Base-by-base conservation (phyloP, 768 basidiomycete species). In the Macrolepiota dolichaula region DNA sequence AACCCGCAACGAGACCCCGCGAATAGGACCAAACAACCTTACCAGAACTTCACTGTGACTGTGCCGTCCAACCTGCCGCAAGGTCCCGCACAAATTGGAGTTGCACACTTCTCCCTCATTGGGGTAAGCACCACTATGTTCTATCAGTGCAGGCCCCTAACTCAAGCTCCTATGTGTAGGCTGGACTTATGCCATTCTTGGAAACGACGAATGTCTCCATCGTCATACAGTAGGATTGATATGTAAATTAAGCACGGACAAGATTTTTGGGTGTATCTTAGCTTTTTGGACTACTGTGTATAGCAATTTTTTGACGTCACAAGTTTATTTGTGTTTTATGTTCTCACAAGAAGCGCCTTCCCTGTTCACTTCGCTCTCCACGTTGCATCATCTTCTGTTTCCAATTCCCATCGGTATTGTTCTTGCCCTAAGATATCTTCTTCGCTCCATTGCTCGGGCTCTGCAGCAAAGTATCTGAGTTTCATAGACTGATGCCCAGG, bases 1-100 rank as follows among this genome's bases (percentile, higher is more conserved):
- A 64, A 68, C 25, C 82, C 83, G 0, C 63, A 76, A 59, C 69
- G 63, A 59, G 67, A 76, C 19, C 62, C 72, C 11, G 4, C 37
- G 1, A 62, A 68, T 27, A 66, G 67, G 1, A 42, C 19, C 44
- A 70, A 72, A 58, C 74, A 73, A 17, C 79, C 81, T 11, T 75
- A 79, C 68, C 56, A 57, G 17, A 57, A 57, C 56, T 57, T 49
- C 12, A 49, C 56, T 12, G 56, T 57, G 12, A 57, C 47, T 36
- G 22, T 57, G n/a, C 56, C 56, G 27, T 29, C 46, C 22, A n/a
- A 5, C 27, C n/a, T 57, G 22, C 56, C 56, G 24, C 35, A 57
- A 36, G 56, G 56, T 10, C 27, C 13, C 2, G 56, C 56, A 17
- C 38, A 19, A 27, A 57, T 57, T 22, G 56, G 56, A 9, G 56